Percentiles rank a stretch among this genome's conserved stretches.
Evolutionary conservation across 495 filamentous ascomycete species (phyloP).

Genomic region (Annulohypoxylon maeteangense): DNA sequence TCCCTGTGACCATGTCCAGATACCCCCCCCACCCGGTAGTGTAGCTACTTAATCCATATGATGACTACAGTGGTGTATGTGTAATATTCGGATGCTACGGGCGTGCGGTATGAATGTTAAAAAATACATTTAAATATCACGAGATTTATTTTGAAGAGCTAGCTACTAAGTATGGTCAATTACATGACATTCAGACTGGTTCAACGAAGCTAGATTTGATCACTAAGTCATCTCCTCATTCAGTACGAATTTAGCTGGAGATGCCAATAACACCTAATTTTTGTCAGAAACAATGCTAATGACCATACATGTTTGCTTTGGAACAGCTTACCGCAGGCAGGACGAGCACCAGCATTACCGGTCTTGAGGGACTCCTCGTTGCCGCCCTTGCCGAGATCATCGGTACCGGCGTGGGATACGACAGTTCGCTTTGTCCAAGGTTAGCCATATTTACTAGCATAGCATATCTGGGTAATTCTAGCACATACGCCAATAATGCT

Average conservation of each 20-base stretch:
- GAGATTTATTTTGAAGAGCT: slow-evolving; percentile 25
- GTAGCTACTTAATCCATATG: no score
- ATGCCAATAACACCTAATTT: slow-evolving; percentile 86
- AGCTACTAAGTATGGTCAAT: slow-evolving; percentile 10
- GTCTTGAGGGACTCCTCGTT: slow-evolving; percentile 97
- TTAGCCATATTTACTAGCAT: slow-evolving; percentile 12
- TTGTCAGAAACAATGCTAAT: slow-evolving; percentile 14
- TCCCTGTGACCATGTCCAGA: no score
- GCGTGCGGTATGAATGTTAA: no score
- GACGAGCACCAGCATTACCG: slow-evolving; percentile 90
- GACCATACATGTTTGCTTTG: not conserved
- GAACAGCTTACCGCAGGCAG: slow-evolving; percentile 82
- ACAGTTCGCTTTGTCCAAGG: slow-evolving; percentile 77
- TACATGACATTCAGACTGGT: slow-evolving; percentile 22
- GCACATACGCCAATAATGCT: slow-evolving; percentile 90
- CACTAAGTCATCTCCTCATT: slow-evolving; percentile 1
- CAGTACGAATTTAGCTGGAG: slow-evolving; percentile 60
- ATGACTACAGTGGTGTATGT: no score
- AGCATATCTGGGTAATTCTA: not conserved
- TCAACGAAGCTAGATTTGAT: slow-evolving; percentile 13
- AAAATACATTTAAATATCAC: not conserved
- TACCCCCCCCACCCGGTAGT: no score
- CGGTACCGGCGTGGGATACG: slow-evolving; percentile 92
- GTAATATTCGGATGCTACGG: no score
- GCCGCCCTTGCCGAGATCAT: slow-evolving; percentile 91